Evolutionary conservation across 352 stramenopile species (phyloP), one percentile per base, ranked within the genome.

Genomic region (Globisporangium paroecandrum): DNA sequence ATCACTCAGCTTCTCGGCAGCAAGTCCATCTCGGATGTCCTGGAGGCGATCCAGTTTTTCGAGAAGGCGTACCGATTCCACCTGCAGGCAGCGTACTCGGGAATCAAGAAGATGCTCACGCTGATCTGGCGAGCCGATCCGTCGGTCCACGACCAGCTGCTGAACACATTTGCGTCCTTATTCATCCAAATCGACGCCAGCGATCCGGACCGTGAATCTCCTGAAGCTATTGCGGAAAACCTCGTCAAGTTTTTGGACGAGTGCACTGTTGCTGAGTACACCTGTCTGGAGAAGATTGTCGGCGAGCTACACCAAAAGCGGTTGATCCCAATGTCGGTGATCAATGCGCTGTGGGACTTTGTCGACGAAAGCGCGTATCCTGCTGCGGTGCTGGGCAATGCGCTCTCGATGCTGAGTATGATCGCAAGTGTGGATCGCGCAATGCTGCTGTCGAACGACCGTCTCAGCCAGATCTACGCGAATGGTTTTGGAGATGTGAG

Each of bases 1-100:
- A 93, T 97, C 66, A 78, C 89, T 3, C 79, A 93, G 58, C 82
- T 98, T 51, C 79, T 99, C 1, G 80, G 96, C 5, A 98, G 91
- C 55, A 91, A 91, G 36, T 98, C 94, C 32, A 85, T 88, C 18
- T 96, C 90, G 20, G 96, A 99, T 73, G 92, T 98, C 3, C 86
- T 97, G 13, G 94, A 98, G 72, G 85, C 95, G 20, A 95, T 98
- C 51, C 81, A 91, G 18, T 98, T 99, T 69, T 97, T 98, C 68
- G 91, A 97, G 9, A 89, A 93, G 53, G 94, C 93, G 3, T 89
- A 94, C 54, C 84, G 91, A 69, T 97, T 98, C 62, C 86, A 90
- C 46, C 75, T 98, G 56, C 80, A 85, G 15, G 97, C 91, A 69
- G 93, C 94, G 8, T 82, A 98, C 10, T 81, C 76, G 7, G 94